These are phyloP conservation scores for Aspergillus transmontanensis DNA, from an alignment of 2,329 filamentous ascomycete genomes.

Conservation along the genomic window DNA sequence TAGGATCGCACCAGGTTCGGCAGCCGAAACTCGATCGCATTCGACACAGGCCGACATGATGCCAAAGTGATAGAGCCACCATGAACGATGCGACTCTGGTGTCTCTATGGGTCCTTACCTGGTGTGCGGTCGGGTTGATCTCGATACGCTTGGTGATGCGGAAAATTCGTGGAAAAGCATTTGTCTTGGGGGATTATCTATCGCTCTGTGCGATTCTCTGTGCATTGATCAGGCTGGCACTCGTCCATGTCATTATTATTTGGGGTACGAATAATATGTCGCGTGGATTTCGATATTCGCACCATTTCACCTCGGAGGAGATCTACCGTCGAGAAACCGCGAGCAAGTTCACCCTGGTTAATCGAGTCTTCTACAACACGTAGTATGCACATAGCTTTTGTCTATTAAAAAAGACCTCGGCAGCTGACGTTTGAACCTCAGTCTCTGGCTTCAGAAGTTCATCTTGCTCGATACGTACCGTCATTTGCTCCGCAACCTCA, in stretches of 20 bases:
- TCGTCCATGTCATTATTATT: conserved; percentile 5
- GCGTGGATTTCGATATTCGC: neutral
- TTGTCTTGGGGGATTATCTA: conserved; percentile 3
- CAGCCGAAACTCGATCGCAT: neutral
- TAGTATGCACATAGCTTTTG: neutral
- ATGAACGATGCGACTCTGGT: conserved; percentile 5
- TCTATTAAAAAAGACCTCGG: neutral
- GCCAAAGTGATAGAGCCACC: neutral
- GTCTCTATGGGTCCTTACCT: conserved; percentile 4
- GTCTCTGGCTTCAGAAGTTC: conserved; percentile 9
- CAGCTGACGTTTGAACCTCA: neutral
- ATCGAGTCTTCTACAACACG: conserved; percentile 7
- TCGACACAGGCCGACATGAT: conserved; percentile 1
- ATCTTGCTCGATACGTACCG: conserved; percentile 7
- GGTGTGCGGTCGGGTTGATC: conserved; percentile 4
- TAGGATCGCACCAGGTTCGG: neutral
- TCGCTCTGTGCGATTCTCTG: conserved; percentile 6
- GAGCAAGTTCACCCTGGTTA: conserved; percentile 5
- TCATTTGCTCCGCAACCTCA: conserved; percentile 4
- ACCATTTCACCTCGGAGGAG: conserved; percentile 4
- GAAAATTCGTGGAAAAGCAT: conserved; percentile 4
- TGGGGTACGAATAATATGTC: conserved; percentile 8
- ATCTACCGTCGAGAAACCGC: conserved; percentile 4
- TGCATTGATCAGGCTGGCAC: conserved; percentile 3
- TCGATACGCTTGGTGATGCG: conserved; percentile 6